Conservation (phyloP, 2,329 filamentous ascomycete species). For the Exserohilum turcica region DNA sequence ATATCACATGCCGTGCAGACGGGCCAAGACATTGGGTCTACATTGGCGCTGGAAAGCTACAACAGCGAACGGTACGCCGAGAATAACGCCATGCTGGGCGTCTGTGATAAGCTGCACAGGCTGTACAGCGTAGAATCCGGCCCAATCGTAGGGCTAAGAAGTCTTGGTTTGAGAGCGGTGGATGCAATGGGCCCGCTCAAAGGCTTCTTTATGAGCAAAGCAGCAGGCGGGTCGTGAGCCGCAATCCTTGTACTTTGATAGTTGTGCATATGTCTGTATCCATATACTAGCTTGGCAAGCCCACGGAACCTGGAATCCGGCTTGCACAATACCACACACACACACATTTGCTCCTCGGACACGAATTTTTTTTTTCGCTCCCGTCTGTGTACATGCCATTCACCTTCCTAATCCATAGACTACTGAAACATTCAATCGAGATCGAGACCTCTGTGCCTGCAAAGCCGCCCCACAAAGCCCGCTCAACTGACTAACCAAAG, state of each 20-base stretch:
- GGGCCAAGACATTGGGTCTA: conserved; percentile 84
- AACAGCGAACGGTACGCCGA: conserved; percentile 77
- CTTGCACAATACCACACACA: background rate
- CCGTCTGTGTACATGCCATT: too few relatives aligned
- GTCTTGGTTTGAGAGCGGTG: conserved; percentile 75
- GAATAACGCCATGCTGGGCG: conserved; percentile 78
- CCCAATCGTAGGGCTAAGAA: conserved; percentile 79
- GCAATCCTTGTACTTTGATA: conserved; percentile 18
- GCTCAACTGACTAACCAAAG: background rate
- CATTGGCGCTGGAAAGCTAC: conserved; percentile 80
- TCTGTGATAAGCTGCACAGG: conserved; percentile 90
- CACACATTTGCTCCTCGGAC: too few relatives aligned
- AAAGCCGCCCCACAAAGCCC: conserved; percentile 4
- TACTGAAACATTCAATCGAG: too few relatives aligned
- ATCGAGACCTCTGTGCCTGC: background rate
- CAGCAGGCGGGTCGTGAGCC: conserved; percentile 48
- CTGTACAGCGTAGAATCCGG: conserved; percentile 81
- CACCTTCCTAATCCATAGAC: too few relatives aligned
- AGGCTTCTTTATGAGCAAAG: conserved; percentile 79
- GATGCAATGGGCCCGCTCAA: conserved; percentile 78
- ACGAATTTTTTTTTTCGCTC: too few relatives aligned
- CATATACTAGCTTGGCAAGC: conserved; percentile 6
- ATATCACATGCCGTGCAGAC: conserved; percentile 79
- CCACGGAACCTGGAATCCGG: background rate
- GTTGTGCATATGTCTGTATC: conserved; percentile 2